phyloP scores from a whole-genome alignment of 1,139 yeast species.

The Suhomyces bribrorum region DNA sequence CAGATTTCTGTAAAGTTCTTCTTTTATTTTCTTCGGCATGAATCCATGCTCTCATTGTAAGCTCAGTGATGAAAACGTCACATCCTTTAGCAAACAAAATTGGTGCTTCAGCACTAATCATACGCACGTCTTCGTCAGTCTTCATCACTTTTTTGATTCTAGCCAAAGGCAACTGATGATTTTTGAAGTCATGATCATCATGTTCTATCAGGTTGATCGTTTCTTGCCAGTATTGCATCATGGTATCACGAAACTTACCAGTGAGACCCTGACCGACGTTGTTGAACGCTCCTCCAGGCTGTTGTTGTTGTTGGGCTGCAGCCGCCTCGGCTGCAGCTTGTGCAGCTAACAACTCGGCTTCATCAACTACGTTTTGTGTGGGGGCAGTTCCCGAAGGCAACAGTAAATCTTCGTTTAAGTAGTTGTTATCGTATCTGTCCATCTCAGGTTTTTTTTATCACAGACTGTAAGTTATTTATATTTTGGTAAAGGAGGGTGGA shows the following conservation, averaged over 20 bases:
- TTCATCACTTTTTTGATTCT: slow-evolving; percentile 96
- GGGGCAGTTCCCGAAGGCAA: slow-evolving; percentile 13
- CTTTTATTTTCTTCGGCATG: slow-evolving; percentile 96
- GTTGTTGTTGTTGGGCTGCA: slow-evolving; percentile 47
- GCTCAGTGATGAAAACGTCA: slow-evolving; percentile 92
- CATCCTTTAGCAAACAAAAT: slow-evolving; percentile 96
- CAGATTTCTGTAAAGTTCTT: slow-evolving; percentile 88
- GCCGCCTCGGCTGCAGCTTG: slow-evolving; percentile 53
- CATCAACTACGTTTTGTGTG: slow-evolving; percentile 19
- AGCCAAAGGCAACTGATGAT: slow-evolving; percentile 92
- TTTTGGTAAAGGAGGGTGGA: not conserved
- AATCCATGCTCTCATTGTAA: slow-evolving; percentile 98
- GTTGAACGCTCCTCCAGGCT: slow-evolving; percentile 72
- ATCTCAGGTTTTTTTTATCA: slow-evolving; percentile 3
- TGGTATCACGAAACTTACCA: slow-evolving; percentile 79
- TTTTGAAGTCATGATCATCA: slow-evolving; percentile 87
- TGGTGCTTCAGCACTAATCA: slow-evolving; percentile 98
- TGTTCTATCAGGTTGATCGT: slow-evolving; percentile 88
- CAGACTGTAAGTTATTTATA: not conserved
- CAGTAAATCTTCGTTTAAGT: slow-evolving; percentile 18
- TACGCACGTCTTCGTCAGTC: slow-evolving; percentile 94
- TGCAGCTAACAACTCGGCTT: slow-evolving; percentile 34
- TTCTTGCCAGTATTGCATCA: slow-evolving; percentile 98
- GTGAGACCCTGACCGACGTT: slow-evolving; percentile 92
- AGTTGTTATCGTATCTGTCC: slow-evolving; percentile 18